Base-by-base conservation (phyloP, 176 grass and related monocot species). In the Tillandsia leiboldiana region DNA sequence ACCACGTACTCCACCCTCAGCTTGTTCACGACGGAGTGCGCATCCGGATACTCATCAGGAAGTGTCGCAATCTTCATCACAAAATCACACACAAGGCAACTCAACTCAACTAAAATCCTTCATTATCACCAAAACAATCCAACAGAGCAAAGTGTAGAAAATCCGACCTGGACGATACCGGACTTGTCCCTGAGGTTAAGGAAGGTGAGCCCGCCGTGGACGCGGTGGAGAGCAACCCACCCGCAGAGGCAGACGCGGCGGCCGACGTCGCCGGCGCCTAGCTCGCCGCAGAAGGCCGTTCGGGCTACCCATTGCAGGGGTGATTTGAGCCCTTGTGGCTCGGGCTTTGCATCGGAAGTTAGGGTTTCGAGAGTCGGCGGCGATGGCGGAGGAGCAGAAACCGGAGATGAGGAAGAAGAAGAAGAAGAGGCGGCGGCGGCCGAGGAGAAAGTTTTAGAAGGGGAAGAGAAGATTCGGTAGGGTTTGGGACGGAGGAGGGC, bases 1-100 rank as follows among this genome's bases (percentile, higher is more conserved):
- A 97, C 81, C 68, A 97, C 94, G 63, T 88, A 97, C 70, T 97
- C 94, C 56, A 92, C 81, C 65, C 94, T 83, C 73, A 97, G 75
- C 70, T 90, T 97, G 71, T 86, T 97, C 42, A 72, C 94, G 6
- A 70, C 53, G 42, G 79, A 69, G 48, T 87, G 92, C 64, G 84
- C 87, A 75, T 93, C 89, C 47, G 89, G 79, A 15, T 72, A 90
- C 12, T 93, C 72, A 17, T 80, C 77, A 59, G 89, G 94, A 48
- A 90, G 76, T 5, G 86, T 97, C 49, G 94, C 87, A 42, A 97
- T 76, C 94, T 93, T 71, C 24, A 63, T 13, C 53, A 66, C 52
- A 70, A 76, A 54, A 69, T 17, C 57, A 48, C 12, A 50, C 51
- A 51, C 1, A 51, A 49, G 23, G 63, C 8, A 65, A 13, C 20